Conservation (phyloP, 176 grass and related monocot species). For the Triticum timopheevii region DNA sequence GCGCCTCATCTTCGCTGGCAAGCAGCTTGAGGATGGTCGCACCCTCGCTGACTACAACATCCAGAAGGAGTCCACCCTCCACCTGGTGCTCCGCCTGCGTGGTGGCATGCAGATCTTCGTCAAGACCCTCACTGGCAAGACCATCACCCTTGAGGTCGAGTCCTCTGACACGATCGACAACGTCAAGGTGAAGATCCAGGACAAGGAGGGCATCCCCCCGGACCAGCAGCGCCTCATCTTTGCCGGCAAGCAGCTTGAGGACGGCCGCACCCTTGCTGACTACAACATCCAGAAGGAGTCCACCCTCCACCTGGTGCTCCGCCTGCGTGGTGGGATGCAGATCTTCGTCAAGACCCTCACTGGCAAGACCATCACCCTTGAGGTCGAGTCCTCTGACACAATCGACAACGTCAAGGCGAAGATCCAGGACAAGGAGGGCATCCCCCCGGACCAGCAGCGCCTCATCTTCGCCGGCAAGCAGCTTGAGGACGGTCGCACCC, state of each 20-base stretch:
- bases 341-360: slow-evolving; percentile 87
- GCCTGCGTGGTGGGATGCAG: slow-evolving; percentile 74
- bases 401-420: slow-evolving; percentile 79
- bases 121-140: slow-evolving; percentile 72
- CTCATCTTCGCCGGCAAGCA: slow-evolving; percentile 74
- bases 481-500: slow-evolving; percentile 61
- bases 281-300: slow-evolving; percentile 97
- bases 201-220: slow-evolving; percentile 82
- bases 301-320: slow-evolving; percentile 68
- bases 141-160: slow-evolving; percentile 56
- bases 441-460: slow-evolving; percentile 76
- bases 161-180: not conserved
- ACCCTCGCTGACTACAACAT: too few relatives aligned
- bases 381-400: slow-evolving; percentile 63
- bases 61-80: too few relatives aligned
- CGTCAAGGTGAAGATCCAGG: slow-evolving; percentile 45
- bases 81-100: not conserved
- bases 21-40: slow-evolving; percentile 42
- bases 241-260: slow-evolving; percentile 77
- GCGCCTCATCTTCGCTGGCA: slow-evolving; percentile 53
- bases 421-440: slow-evolving; percentile 94
- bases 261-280: slow-evolving; percentile 75
- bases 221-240: slow-evolving; percentile 90
- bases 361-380: slow-evolving; percentile 72
- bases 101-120: slow-evolving; percentile 79